phyloP scores from a whole-genome alignment of 1,284 basidiomycete genomes.

The Trametes versicolor region DNA sequence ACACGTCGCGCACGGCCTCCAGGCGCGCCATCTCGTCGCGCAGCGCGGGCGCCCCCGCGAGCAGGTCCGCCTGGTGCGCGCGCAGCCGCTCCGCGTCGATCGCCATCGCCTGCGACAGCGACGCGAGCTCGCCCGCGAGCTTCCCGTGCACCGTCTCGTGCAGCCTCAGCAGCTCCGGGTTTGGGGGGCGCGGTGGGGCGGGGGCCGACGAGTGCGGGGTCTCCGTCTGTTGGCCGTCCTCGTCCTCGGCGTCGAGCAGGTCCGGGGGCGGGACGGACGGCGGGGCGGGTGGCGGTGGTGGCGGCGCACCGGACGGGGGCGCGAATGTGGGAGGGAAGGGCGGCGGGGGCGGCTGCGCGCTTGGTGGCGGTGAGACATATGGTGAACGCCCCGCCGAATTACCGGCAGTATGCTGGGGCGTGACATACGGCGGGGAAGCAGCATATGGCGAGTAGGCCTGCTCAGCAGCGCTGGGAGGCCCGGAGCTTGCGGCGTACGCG shows the following conservation, averaged over 20 bases:
- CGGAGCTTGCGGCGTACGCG: slow-evolving; percentile 13
- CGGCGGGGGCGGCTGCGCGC: slow-evolving; percentile 34
- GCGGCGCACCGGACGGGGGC: slow-evolving; percentile 28
- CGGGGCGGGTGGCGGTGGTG: slow-evolving; percentile 37
- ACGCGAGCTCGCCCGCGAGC: slow-evolving; percentile 73
- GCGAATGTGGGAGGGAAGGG: slow-evolving; percentile 39
- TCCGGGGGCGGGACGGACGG: slow-evolving; percentile 45
- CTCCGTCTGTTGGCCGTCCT: slow-evolving; percentile 12
- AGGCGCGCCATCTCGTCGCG: slow-evolving; percentile 96
- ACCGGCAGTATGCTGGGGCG: slow-evolving; percentile 35
- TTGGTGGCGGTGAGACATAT: slow-evolving; percentile 30
- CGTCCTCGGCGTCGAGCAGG: slow-evolving; percentile 50
- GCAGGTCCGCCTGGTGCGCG: slow-evolving; percentile 84
- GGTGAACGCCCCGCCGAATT: slow-evolving; percentile 24
- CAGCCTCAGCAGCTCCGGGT: slow-evolving; percentile 87
- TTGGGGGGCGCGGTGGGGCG: slow-evolving; percentile 87
- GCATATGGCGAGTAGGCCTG: slow-evolving; percentile 34
- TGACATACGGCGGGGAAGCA: slow-evolving; percentile 39
- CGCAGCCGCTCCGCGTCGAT: slow-evolving; percentile 81
- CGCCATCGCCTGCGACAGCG: slow-evolving; percentile 71
- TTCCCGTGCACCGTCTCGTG: slow-evolving; percentile 85
- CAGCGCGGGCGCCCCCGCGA: slow-evolving; percentile 91
- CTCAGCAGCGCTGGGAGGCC: neutral
- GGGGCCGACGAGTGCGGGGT: slow-evolving; percentile 39
- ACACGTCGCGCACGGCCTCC: slow-evolving; percentile 94